Conservation (phyloP, 148 eudicot genomes). For the Rhododendron griersonianum region DNA sequence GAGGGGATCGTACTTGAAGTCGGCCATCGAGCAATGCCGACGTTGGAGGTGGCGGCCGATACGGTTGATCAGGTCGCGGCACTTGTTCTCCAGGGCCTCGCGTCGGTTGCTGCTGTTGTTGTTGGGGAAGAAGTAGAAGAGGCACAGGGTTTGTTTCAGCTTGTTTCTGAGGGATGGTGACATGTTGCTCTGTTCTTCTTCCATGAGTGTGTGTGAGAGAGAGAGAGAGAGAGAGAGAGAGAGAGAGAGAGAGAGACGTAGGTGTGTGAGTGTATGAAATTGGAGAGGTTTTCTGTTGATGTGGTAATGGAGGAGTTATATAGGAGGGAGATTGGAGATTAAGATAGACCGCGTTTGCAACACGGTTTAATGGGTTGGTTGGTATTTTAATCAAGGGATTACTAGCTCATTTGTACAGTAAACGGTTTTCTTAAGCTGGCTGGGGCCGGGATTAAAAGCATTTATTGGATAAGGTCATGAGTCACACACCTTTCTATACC, state of each 20-base stretch:
- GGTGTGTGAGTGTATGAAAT: too few species aligned
- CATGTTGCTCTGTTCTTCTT: background rate
- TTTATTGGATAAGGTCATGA: background rate
- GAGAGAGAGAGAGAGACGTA: background rate
- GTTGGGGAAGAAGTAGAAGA: background rate
- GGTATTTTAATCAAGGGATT: too few species aligned
- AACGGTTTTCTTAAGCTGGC: background rate
- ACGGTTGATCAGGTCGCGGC: background rate
- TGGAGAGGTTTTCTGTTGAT: background rate
- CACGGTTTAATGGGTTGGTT: background rate
- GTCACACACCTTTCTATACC: background rate
- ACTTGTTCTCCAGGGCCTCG: too few species aligned
- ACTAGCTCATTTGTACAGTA: too few species aligned
- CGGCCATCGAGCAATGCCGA: slow-evolving; percentile 15
- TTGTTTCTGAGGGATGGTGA: background rate
- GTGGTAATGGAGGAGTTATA: background rate
- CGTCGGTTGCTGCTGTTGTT: too few species aligned
- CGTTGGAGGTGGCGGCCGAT: slow-evolving; percentile 6
- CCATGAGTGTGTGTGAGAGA: background rate
- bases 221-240: background rate
- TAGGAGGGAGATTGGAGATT: background rate
- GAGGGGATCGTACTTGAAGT: slow-evolving; percentile 45
- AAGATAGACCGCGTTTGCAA: background rate
- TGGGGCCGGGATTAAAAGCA: background rate
- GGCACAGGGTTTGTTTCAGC: background rate